phyloP scores from a whole-genome alignment of 2,329 filamentous ascomycete species.

The Trichoderma brevicompactum region DNA sequence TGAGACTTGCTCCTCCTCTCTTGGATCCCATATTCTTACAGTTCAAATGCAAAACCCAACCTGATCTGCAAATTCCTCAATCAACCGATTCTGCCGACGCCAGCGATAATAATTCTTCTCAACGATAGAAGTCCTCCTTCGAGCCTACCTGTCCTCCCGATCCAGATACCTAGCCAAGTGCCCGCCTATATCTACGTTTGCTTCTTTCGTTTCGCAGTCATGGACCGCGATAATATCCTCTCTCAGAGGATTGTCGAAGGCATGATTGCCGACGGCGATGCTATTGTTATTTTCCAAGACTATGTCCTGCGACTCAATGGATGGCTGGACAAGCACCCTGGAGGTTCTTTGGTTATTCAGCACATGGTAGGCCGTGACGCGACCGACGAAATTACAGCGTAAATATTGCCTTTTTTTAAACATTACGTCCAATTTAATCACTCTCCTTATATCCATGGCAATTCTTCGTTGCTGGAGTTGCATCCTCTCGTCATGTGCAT shows the following conservation, averaged over 20 bases:
- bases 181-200: background rate
- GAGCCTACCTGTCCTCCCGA: background rate
- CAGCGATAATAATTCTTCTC: background rate
- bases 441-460: background rate
- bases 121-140: background rate
- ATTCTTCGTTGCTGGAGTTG: background rate
- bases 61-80: background rate
- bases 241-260: constrained; percentile 55
- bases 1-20: constrained; percentile 13
- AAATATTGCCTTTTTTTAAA: constrained; percentile 37
- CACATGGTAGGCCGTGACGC: constrained; percentile 95
- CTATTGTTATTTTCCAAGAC: constrained; percentile 79
- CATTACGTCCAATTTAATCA: too few relatives aligned
- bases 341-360: constrained; percentile 85
- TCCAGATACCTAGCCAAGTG: background rate
- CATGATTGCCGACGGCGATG: constrained; percentile 79
- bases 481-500: constrained; percentile 1
- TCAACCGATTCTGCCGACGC: background rate
- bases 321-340: constrained; percentile 89
- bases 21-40: background rate
- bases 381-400: constrained; percentile 93
- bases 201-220: background rate
- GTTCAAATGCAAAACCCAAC: background rate
- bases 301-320: constrained; percentile 85
- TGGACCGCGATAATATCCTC: constrained; percentile 25